Evolutionary conservation across 129 eudicot species (phyloP), one percentile per base, ranked within the genome.

Genomic region (Centaurea solstitialis): DNA sequence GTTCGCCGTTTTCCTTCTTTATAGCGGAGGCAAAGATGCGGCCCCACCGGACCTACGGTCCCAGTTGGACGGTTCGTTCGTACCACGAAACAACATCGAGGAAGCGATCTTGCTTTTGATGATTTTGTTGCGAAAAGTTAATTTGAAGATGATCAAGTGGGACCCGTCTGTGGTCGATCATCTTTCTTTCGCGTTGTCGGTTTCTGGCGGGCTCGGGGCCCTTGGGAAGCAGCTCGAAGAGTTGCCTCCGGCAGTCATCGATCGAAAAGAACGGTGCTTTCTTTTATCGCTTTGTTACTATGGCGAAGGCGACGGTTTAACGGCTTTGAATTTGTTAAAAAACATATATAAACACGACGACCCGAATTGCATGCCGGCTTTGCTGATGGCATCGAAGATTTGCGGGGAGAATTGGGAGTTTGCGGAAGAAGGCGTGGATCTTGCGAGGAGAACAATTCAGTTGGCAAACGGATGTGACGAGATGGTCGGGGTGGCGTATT

Each of bases 81-180:
- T 91, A 47, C 98, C 99, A 28, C 88, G 82, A 82, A 91, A 79
- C 67, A 95, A 91, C 83, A 83, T 85, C 6, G 99, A 95, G 81
- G 99, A 95, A 89, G 94, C 97, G 15, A 91, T 92, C 74, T 87
- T 95, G 40, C 87, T 95, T 43, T 83, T 95, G 35, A 87, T 92
- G 88, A 80, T 92, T 76, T 89, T 95, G 62, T 68, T 91, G 68
- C 88, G 80, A 84, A 95, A 95, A 80, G 83, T 83, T 3, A 71
- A 81, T 23, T 83, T 85, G 39, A 83, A 86, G 80, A 84, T 70
- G 70, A 89, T 95, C 57, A 87, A 88, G 86, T 92, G 99, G 99
- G 99, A 93, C 80, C 99, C 97, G 1, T 88, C 99, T 38, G 72
- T 95, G 77, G 4, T 95, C 13, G 97, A 95, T 83, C 98, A 95